Evolutionary conservation across 2,329 filamentous ascomycete species (phyloP).

Genomic region (Fusarium begoniae): DNA sequence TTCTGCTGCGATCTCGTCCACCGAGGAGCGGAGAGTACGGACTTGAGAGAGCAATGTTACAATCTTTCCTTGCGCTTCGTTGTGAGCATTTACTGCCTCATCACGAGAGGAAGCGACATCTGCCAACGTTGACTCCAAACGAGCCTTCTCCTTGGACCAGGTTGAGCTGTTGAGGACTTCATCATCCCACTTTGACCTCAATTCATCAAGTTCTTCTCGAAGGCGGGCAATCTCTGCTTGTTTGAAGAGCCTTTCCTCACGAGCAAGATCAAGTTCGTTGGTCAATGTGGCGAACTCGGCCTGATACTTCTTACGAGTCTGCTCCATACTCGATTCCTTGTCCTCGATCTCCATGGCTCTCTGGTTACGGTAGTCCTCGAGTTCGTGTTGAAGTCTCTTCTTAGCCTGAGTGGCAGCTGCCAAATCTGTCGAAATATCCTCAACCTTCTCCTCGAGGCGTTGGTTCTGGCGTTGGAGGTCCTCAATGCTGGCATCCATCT

Average conservation of each 20-base stretch:
- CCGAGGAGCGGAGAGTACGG: slow-evolving; percentile 79
- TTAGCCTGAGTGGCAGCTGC: slow-evolving; percentile 87
- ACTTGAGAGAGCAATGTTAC: slow-evolving; percentile 92
- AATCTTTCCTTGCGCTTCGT: slow-evolving; percentile 93
- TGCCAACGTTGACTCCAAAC: slow-evolving; percentile 87
- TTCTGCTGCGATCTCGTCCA: slow-evolving; percentile 87
- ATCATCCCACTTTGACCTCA: slow-evolving; percentile 97
- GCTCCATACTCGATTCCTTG: slow-evolving; percentile 94
- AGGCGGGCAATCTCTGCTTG: slow-evolving; percentile 87
- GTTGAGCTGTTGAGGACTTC: slow-evolving; percentile 97
- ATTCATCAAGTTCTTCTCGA: slow-evolving; percentile 94
- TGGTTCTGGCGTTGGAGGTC: slow-evolving; percentile 91
- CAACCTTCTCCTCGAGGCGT: slow-evolving; percentile 87
- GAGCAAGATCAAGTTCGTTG: slow-evolving; percentile 91
- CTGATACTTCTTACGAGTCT: slow-evolving; percentile 97
- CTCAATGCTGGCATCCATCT: slow-evolving; percentile 87
- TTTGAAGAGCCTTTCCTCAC: slow-evolving; percentile 86
- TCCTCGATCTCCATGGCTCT: slow-evolving; percentile 96
- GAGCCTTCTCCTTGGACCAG: slow-evolving; percentile 97
- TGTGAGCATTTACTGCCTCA: slow-evolving; percentile 91
- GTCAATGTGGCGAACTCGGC: slow-evolving; percentile 88
- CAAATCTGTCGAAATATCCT: slow-evolving; percentile 90
- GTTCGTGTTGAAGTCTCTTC: slow-evolving; percentile 93
- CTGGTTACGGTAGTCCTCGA: slow-evolving; percentile 96
- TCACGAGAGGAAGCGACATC: slow-evolving; percentile 92